Conservation (phyloP, 2,329 filamentous ascomycete species). For the Penicillium frequentans region DNA sequence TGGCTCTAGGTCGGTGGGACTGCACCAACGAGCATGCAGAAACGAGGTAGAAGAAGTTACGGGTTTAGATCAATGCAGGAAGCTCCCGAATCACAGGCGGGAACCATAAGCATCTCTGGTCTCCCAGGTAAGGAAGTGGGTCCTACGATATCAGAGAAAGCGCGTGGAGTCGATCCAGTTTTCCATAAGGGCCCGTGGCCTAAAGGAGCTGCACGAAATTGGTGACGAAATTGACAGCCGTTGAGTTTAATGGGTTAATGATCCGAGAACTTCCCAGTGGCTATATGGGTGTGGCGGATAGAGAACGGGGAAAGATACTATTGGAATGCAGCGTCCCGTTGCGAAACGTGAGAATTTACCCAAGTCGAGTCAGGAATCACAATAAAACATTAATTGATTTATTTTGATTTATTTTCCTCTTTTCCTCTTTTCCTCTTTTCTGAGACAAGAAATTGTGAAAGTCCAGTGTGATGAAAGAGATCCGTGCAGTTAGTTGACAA, state of each 20-base stretch:
- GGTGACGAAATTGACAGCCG: neutral
- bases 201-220: neutral
- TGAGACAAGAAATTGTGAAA: conserved; percentile 6
- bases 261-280: neutral
- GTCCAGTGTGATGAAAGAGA: conserved; percentile 22
- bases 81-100: conserved; percentile 25
- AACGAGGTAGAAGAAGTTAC: conserved; percentile 16
- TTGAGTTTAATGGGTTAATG: neutral
- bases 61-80: conserved; percentile 23
- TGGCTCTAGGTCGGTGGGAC: conserved; percentile 18
- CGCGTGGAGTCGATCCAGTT: neutral
- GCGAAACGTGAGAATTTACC: neutral
- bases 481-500: conserved; percentile 24
- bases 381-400: neutral
- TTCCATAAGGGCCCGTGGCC: neutral
- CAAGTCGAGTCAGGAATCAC: neutral
- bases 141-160: conserved; percentile 1
- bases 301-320: conserved; percentile 1
- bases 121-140: conserved; percentile 13
- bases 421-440: neutral
- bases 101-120: conserved; percentile 10
- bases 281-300: neutral
- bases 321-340: conserved; percentile 6
- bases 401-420: neutral
- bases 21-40: conserved; percentile 34